phyloP scores from a whole-genome alignment of 225 moss, liverwort and hornwort genomes.

The Lunularia cruciata region DNA sequence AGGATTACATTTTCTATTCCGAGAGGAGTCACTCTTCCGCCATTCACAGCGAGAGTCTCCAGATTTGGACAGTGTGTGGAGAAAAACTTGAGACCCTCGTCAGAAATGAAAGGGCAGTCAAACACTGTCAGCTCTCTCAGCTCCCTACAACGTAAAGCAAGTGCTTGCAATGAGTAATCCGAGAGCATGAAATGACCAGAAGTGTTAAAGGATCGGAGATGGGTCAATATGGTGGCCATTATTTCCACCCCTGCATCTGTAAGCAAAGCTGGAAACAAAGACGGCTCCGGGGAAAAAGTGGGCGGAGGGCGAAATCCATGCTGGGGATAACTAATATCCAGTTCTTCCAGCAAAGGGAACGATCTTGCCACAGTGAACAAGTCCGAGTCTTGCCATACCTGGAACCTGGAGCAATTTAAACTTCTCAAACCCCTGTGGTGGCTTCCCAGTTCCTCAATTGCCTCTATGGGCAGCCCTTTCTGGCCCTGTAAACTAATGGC shows the following conservation, averaged over 20 bases:
- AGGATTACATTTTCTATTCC: constrained; percentile 20
- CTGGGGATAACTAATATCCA: constrained; percentile 27
- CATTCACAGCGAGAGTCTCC: constrained; percentile 19
- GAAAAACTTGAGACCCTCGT: constrained; percentile 17
- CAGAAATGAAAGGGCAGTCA: constrained; percentile 25
- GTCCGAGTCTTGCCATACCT: constrained; percentile 24
- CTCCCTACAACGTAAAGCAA: constrained; percentile 11
- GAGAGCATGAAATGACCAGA: constrained; percentile 26
- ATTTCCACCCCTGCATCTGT: constrained; percentile 19
- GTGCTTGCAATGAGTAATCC: constrained; percentile 6
- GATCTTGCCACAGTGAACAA: constrained; percentile 18
- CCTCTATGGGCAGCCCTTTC: constrained; percentile 19
- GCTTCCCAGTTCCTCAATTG: constrained; percentile 21
- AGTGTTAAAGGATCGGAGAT: constrained; percentile 18
- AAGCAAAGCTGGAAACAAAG: constrained; percentile 2
- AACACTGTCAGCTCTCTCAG: constrained; percentile 19
- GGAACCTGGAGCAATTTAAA: constrained; percentile 25
- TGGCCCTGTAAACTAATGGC: constrained; percentile 27
- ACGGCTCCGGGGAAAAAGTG: background rate
- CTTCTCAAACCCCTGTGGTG: constrained; percentile 2
- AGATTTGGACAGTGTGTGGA: constrained; percentile 16
- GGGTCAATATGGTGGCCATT: constrained; percentile 17
- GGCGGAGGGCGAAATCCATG: constrained; percentile 14
- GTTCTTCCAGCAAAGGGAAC: constrained; percentile 15
- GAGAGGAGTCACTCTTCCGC: constrained; percentile 19